Evolutionary conservation across 2,329 filamentous ascomycete species (phyloP).

Genomic region (Aspergillus jensenii): DNA sequence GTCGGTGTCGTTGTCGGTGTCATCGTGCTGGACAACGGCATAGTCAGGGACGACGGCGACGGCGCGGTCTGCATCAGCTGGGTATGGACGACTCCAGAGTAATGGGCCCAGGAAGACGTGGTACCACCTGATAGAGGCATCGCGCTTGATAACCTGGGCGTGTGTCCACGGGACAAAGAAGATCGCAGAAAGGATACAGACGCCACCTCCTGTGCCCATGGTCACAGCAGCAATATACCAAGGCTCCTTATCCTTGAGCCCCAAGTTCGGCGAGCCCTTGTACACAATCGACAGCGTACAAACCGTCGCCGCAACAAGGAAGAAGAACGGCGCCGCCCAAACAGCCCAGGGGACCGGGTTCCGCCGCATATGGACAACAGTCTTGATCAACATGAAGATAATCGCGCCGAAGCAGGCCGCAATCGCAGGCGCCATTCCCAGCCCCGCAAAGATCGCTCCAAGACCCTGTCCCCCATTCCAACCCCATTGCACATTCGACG

Average conservation of each 20-base stretch:
- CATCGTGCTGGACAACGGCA: conserved; percentile 66
- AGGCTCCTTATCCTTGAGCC: conserved; percentile 58
- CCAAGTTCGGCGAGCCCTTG: conserved; percentile 72
- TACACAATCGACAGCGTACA: conserved; percentile 68
- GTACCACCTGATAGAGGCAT: conserved; percentile 64
- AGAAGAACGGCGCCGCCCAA: conserved; percentile 72
- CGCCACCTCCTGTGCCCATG: conserved; percentile 62
- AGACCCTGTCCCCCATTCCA: conserved; percentile 68
- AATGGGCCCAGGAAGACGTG: conserved; percentile 63
- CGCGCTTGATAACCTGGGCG: conserved; percentile 67
- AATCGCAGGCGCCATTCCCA: conserved; percentile 67
- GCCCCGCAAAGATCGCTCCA: conserved; percentile 65
- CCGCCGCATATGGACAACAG: conserved; percentile 67
- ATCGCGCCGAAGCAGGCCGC: conserved; percentile 63
- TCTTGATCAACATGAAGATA: conserved; percentile 74
- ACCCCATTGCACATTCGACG: conserved; percentile 64
- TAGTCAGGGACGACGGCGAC: conserved; percentile 70
- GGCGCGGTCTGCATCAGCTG: conserved; percentile 48
- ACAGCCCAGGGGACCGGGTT: conserved; percentile 72
- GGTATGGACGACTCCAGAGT: conserved; percentile 60
- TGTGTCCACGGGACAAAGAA: conserved; percentile 75
- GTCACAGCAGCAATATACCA: conserved; percentile 70
- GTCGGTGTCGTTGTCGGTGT: not conserved
- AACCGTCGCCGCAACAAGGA: conserved; percentile 73
- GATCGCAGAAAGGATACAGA: conserved; percentile 60